phyloP scores from a whole-genome alignment of 257 asterid species.

The Ocimum tenuiflorum region DNA sequence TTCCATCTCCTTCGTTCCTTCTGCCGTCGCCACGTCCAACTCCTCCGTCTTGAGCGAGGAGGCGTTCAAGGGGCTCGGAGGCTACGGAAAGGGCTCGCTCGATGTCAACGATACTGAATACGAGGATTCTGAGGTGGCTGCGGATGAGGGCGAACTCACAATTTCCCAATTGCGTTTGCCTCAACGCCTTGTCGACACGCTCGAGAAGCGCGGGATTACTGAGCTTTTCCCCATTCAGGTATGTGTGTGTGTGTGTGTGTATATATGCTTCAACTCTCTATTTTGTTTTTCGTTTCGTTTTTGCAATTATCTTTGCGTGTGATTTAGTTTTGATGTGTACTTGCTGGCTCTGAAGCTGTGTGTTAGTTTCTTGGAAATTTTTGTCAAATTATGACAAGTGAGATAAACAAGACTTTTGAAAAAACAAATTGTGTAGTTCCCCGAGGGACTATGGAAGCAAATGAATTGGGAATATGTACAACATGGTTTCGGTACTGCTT shows the following conservation, averaged over 20 bases:
- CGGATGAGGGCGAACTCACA: conserved; percentile 45
- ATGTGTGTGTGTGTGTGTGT: too few species aligned
- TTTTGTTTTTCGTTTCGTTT: neutral
- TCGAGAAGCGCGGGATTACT: conserved; percentile 70
- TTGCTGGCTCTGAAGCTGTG: neutral
- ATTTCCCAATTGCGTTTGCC: conserved; percentile 68
- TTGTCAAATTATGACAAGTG: neutral
- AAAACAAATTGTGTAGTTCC: neutral
- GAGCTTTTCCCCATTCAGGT: conserved; percentile 69
- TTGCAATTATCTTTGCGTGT: neutral
- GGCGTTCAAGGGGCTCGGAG: conserved; percentile 76
- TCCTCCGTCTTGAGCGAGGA: conserved; percentile 79
- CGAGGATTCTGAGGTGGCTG: conserved; percentile 33
- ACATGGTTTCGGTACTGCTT: neutral
- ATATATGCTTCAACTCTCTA: conserved; percentile 6
- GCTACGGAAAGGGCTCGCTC: conserved; percentile 38
- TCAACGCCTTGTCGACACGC: conserved; percentile 60
- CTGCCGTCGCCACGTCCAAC: conserved; percentile 63
- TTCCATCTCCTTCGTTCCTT: conserved; percentile 38
- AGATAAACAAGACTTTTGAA: neutral
- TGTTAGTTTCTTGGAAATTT: neutral
- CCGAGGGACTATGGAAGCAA: neutral
- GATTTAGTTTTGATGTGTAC: neutral
- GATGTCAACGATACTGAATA: conserved; percentile 37
- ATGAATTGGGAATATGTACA: neutral